Evolutionary conservation across 148 eudicot species (phyloP).

Genomic region (Diospyros kaki): DNA sequence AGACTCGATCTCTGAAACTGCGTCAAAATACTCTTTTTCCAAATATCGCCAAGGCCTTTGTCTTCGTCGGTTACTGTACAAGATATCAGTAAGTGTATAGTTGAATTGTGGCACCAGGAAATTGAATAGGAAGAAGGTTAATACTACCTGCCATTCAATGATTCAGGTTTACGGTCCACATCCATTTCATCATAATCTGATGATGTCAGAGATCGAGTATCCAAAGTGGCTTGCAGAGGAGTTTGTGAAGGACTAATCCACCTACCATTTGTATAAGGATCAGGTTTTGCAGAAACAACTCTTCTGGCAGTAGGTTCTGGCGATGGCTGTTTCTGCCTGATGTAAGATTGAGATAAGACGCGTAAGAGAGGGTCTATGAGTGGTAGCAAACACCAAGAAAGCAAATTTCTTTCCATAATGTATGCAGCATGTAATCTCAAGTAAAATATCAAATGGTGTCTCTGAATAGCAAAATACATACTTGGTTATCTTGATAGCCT

Average conservation of each 20-base stretch:
- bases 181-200: constrained; percentile 52
- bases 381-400: neutral
- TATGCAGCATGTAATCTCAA: neutral
- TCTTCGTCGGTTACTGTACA: constrained; percentile 63
- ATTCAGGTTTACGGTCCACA: constrained; percentile 38
- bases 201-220: constrained; percentile 52
- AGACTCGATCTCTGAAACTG: constrained; percentile 55
- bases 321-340: constrained; percentile 60
- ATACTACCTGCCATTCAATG: constrained; percentile 63
- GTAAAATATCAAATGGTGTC: constrained; percentile 1
- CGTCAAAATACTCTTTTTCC: constrained; percentile 61
- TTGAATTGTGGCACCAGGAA: constrained; percentile 7
- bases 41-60: constrained; percentile 80
- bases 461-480: constrained; percentile 28
- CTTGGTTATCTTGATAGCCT: constrained; percentile 86
- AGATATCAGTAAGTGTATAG: constrained; percentile 8
- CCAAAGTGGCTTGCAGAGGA: constrained; percentile 39
- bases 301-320: constrained; percentile 54
- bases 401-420: constrained; percentile 5
- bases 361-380: neutral
- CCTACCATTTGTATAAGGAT: constrained; percentile 54
- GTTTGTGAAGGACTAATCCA: constrained; percentile 43
- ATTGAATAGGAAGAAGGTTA: neutral
- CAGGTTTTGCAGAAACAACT: constrained; percentile 38
- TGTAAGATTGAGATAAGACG: constrained; percentile 9